Evolutionary conservation across 306 rosid species (phyloP), one percentile per base, ranked within the genome.

Genomic region (Gastrolobium villosum): DNA sequence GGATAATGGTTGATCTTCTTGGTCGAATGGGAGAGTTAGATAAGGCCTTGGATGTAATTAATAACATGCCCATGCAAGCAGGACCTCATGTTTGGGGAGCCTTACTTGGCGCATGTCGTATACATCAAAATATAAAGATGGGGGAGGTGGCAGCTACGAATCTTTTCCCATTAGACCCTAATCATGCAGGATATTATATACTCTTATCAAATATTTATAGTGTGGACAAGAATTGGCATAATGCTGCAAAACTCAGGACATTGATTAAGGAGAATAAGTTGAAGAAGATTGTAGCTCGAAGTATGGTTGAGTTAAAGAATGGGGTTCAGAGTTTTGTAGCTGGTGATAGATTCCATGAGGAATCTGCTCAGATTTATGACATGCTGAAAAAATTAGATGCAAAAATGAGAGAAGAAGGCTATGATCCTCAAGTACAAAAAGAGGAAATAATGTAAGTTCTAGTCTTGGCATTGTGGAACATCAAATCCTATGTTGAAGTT

Each of bases 1-100:
- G 89, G 34, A 86, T 94, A 74, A 74, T 91, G 70, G 92, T 94
- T 68, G 97, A 94, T 82, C 98, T 94, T 88, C 95, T 94, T 30
- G 98, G 97, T 66, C 92, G 94, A 39, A 66, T 57, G 28, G 98
- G 97, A 70, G 93, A 88, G 76, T 82, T 94, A 74, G 89, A 91
- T 49, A 83, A 28, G 81, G 93, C 96, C 46, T 77, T 91, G 81
- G 82, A 90, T 32, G 40, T 90, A 54, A 84, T 91, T 68, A 80
- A 73, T 44, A 65, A 46, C 53, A 90, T 94, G 96, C 86, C 90
- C 4, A 63, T 80, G 26, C 76, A 83, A 61, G 81, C 82, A 60
- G 91, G 89, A 41, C 87, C 94, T 6, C 84, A 88, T 74, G 92
- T 90, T 60, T 92, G 93, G 97, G 93, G 93, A 52, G 94, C 94